Conservation (phyloP, 2,329 filamentous ascomycete genomes). For the Aspergillus hiratsukae region DNA sequence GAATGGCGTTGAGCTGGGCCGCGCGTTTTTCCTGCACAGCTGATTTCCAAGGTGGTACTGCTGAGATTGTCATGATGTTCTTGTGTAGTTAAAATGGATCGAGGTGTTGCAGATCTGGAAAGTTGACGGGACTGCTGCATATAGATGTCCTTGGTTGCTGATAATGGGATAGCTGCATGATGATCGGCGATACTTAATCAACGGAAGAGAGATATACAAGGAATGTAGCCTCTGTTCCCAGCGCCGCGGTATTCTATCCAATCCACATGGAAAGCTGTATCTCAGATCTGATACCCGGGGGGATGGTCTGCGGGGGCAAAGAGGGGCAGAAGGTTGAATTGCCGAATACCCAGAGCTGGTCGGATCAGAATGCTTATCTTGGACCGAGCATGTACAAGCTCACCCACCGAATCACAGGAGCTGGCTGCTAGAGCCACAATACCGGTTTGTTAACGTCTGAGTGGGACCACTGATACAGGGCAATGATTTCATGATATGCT, state of each 20-base stretch:
- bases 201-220: neutral
- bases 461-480: neutral
- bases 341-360: neutral
- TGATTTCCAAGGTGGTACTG: constrained; percentile 17
- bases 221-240: neutral
- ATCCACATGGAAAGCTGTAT: neutral
- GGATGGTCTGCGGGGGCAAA: neutral
- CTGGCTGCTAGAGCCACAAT: neutral
- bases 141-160: neutral
- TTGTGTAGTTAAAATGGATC: neutral
- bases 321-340: neutral
- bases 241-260: neutral
- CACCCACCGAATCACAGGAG: neutral
- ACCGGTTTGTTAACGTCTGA: neutral
- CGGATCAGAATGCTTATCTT: neutral
- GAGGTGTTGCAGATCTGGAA: neutral
- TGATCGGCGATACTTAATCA: neutral
- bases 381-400: neutral
- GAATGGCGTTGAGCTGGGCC: constrained; percentile 17
- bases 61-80: constrained; percentile 3
- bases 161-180: neutral
- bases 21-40: constrained; percentile 17
- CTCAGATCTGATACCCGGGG: neutral
- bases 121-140: neutral
- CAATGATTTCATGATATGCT: neutral